phyloP scores from a whole-genome alignment of 495 filamentous ascomycete genomes.

The Annulohypoxylon bovei region DNA sequence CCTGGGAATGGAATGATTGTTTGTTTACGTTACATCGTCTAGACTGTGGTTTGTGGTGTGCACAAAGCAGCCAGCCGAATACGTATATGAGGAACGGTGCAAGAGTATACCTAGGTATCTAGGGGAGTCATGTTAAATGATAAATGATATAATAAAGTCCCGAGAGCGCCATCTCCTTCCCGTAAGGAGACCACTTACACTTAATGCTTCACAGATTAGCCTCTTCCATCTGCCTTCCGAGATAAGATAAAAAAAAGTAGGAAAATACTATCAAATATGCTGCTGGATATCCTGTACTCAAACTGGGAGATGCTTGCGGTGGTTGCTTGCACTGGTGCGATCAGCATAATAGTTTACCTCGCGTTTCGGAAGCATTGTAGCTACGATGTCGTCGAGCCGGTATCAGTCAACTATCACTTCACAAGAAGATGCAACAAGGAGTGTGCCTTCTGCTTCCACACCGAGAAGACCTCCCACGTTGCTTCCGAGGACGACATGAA shows the following conservation, averaged over 20 bases:
- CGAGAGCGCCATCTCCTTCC: neutral
- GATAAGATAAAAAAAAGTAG: neutral
- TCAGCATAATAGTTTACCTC: neutral
- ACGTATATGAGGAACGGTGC: neutral
- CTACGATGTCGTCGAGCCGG: conserved; percentile 24
- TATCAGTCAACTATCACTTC: conserved; percentile 63
- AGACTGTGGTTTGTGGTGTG: neutral
- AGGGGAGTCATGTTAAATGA: neutral
- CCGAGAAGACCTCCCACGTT: conserved; percentile 58
- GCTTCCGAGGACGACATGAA: conserved; percentile 52
- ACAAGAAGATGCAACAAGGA: conserved; percentile 62
- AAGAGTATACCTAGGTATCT: neutral
- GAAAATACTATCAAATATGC: conserved; percentile 1
- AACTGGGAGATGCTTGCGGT: neutral
- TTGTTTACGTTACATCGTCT: neutral
- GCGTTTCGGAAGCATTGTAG: neutral
- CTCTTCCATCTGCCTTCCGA: neutral
- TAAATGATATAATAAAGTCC: neutral
- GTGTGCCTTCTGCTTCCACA: conserved; percentile 69
- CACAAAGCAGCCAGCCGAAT: neutral
- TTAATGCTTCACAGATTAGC: neutral
- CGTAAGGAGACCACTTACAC: neutral
- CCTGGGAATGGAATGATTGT: neutral
- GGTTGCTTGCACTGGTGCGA: neutral
- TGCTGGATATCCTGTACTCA: neutral